These are phyloP conservation scores for Knoxia roxburghii DNA, from an alignment of 257 asterid species.

Conservation along the genomic window DNA sequence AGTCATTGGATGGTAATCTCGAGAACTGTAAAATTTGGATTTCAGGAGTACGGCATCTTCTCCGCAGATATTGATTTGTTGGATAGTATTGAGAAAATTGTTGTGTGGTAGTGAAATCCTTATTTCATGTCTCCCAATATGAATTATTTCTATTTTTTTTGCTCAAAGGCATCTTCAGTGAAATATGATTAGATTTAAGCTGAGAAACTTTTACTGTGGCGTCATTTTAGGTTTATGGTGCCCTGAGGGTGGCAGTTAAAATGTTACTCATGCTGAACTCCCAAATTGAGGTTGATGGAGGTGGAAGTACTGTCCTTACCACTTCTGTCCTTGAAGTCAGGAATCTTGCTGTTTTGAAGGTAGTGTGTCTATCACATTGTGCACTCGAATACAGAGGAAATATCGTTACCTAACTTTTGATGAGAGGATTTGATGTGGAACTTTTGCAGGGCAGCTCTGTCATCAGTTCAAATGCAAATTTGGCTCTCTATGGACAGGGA, in stretches of 20 bases:
- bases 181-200: background rate
- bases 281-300: constrained; percentile 78
- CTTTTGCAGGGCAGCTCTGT: constrained; percentile 71
- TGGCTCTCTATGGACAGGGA: constrained; percentile 91
- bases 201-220: background rate
- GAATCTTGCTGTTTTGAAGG: constrained; percentile 95
- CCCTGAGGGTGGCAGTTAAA: constrained; percentile 81
- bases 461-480: constrained; percentile 82
- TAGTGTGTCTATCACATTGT: constrained; percentile 23
- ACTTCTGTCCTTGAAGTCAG: constrained; percentile 91
- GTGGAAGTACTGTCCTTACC: constrained; percentile 67
- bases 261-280: constrained; percentile 97
- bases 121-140: background rate
- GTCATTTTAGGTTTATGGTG: constrained; percentile 70
- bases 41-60: background rate
- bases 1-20: background rate
- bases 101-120: background rate
- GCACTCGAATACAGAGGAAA: constrained; percentile 1
- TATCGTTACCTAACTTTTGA: constrained; percentile 7
- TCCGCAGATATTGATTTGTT: background rate
- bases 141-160: too few relatives aligned
- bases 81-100: background rate
- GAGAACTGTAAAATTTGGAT: background rate
- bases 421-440: constrained; percentile 10
- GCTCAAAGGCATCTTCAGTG: too few relatives aligned